Evolutionary conservation across 2,329 filamentous ascomycete species (phyloP).

Genomic region (Xylariaceae sp.): DNA sequence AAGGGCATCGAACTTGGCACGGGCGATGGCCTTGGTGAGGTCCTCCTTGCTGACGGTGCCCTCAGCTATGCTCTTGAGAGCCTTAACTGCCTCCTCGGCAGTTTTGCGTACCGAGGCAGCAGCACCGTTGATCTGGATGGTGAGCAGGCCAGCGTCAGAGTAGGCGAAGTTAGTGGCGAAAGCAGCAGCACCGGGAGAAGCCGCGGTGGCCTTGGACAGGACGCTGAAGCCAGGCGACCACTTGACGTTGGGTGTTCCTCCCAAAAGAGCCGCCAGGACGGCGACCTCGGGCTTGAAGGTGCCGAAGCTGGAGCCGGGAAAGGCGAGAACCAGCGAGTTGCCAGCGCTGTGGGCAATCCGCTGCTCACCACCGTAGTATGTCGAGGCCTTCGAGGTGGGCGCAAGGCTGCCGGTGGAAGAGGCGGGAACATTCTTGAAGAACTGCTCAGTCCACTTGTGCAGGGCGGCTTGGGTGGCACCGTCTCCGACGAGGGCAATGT

Average conservation of each 20-base stretch:
- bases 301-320: slow-evolving; percentile 80
- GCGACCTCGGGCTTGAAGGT: slow-evolving; percentile 86
- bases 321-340: slow-evolving; percentile 84
- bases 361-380: slow-evolving; percentile 95
- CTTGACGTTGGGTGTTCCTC: slow-evolving; percentile 88
- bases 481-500: slow-evolving; percentile 88
- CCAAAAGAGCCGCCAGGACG: slow-evolving; percentile 83
- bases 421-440: slow-evolving; percentile 72
- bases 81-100: slow-evolving; percentile 72
- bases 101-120: slow-evolving; percentile 69
- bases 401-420: slow-evolving; percentile 48
- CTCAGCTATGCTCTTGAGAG: slow-evolving; percentile 74
- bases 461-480: slow-evolving; percentile 74
- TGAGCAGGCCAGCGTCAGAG: slow-evolving; percentile 89
- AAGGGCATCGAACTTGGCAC: slow-evolving; percentile 88
- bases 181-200: slow-evolving; percentile 62
- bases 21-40: slow-evolving; percentile 84
- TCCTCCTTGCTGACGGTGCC: slow-evolving; percentile 78
- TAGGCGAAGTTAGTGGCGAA: slow-evolving; percentile 76
- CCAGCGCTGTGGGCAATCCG: slow-evolving; percentile 72
- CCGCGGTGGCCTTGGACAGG: slow-evolving; percentile 72
- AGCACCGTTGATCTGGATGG: slow-evolving; percentile 74
- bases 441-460: slow-evolving; percentile 86
- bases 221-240: slow-evolving; percentile 93
- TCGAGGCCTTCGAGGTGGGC: slow-evolving; percentile 61